Evolutionary conservation across 371 early-diverging fungal species (phyloP), one percentile per base, ranked within the genome.

Genomic region (Apophysomyces trapeziformis): DNA sequence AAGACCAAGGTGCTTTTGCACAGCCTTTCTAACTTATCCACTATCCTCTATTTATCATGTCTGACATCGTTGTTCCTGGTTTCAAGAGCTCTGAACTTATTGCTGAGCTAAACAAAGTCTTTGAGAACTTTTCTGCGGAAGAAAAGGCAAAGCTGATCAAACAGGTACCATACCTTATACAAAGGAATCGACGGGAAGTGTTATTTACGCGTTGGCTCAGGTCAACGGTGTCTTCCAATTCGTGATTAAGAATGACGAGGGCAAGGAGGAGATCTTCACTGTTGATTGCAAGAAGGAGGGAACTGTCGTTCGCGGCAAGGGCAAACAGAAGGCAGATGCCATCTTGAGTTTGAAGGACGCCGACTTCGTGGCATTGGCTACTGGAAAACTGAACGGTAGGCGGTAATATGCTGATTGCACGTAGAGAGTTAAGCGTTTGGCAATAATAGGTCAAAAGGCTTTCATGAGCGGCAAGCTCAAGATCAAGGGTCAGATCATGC

Each of bases 401-500:
- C 47, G 21, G 36, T 32, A 1, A n/a, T 7, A 21, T n/a, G 4
- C 8, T n/a, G 9, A 21, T 50, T 9, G 5, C 21, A 21, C 46
- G 9, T 21, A 21, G 54, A 21, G 5, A 26, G 54, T 18, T 50
- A 21, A 50, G 16, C 14, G 1, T 45, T 43, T 16, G 54, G 54
- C 5, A 21, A 21, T 21, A 16, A 57, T 63, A 77, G 80, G 82
- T 63, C 83, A 82, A 77, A 82, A 80, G 74, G 94, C 94, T 18
- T 96, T 93, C 74, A 94, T 94, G 91, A 72, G 79, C n/a, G 95
- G 96, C 65, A 94, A 90, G 78, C 87, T 96, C 71, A 83, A 84
- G 74, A 77, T 93, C 72, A 93, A 94, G 86, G 97, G 97, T 59
- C 88, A 93, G 72, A 89, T 96, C 69, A 93, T 93, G 93, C 85